These are phyloP conservation scores for Neofusicoccum parvum DNA, from an alignment of 2,329 filamentous ascomycete species.

Conservation along the genomic window DNA sequence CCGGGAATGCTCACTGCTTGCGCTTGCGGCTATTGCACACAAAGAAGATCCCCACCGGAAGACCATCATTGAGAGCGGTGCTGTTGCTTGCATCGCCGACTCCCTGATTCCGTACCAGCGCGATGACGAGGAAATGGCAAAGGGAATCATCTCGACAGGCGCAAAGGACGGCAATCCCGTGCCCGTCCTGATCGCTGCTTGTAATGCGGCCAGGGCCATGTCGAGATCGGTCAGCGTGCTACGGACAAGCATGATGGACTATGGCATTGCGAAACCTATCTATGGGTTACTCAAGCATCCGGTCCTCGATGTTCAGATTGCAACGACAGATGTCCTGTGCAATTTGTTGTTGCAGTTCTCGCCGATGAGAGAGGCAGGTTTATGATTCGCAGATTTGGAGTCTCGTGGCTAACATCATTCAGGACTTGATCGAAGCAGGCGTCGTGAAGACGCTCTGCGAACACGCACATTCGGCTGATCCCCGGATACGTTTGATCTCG, in stretches of 20 bases:
- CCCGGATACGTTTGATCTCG: slow-evolving; percentile 79
- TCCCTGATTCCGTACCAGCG: slow-evolving; percentile 65
- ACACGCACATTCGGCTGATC: slow-evolving; percentile 79
- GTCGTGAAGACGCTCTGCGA: slow-evolving; percentile 77
- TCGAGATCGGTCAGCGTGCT: slow-evolving; percentile 83
- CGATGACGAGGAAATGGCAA: slow-evolving; percentile 28
- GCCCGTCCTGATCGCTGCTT: slow-evolving; percentile 80
- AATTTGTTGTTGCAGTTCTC: slow-evolving; percentile 89
- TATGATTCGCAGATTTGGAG: not conserved
- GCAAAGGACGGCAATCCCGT: slow-evolving; percentile 74
- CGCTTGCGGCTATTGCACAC: slow-evolving; percentile 77
- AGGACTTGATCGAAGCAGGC: slow-evolving; percentile 73
- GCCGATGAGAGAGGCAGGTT: slow-evolving; percentile 80
- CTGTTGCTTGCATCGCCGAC: slow-evolving; percentile 79
- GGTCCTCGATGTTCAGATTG: slow-evolving; percentile 79
- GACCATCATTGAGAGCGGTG: slow-evolving; percentile 77
- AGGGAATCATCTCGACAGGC: slow-evolving; percentile 26
- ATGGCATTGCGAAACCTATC: slow-evolving; percentile 76
- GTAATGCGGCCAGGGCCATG: slow-evolving; percentile 76
- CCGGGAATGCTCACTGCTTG: slow-evolving; percentile 74
- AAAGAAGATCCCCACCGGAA: slow-evolving; percentile 85
- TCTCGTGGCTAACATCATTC: slow-evolving; percentile 25
- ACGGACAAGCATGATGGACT: slow-evolving; percentile 84
- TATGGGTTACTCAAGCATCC: slow-evolving; percentile 74
- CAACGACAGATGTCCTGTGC: slow-evolving; percentile 79